phyloP scores from a whole-genome alignment of 2,329 filamentous ascomycete species.

The Scytalidium sp. region DNA sequence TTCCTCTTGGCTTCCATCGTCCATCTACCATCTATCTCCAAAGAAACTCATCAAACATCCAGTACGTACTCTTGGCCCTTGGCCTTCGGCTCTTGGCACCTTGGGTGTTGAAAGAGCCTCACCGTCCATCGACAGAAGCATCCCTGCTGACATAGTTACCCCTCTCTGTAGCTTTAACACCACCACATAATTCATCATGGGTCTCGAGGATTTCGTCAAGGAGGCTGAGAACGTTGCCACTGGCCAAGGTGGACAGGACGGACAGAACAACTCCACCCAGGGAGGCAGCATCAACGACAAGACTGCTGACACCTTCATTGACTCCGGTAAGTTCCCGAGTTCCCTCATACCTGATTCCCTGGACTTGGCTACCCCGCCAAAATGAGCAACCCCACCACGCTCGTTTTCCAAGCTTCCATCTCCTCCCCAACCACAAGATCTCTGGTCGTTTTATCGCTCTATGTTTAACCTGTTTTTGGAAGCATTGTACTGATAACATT shows the following conservation, averaged over 20 bases:
- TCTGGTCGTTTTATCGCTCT: no score
- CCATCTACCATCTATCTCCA: no score
- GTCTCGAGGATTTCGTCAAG: slow-evolving; percentile 25
- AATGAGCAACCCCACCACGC: not conserved
- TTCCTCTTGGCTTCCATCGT: not conserved
- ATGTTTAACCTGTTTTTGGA: no score
- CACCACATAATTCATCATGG: slow-evolving; percentile 16
- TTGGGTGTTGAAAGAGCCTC: no score
- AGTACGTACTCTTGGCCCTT: no score
- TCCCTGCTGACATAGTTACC: no score
- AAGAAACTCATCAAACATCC: no score
- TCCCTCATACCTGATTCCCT: no score
- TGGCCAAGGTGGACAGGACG: slow-evolving; percentile 29
- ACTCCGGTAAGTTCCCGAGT: slow-evolving; percentile 31
- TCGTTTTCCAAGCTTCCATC: not conserved
- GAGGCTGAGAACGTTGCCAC: slow-evolving; percentile 26
- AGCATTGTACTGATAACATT: not conserved
- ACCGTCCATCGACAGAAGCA: no score
- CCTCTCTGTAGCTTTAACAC: not conserved
- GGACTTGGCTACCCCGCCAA: no score
- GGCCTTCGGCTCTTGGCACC: no score
- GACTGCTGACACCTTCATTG: slow-evolving; percentile 29
- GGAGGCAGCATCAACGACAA: slow-evolving; percentile 22
- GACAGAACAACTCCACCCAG: slow-evolving; percentile 26
- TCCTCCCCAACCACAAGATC: no score